Evolutionary conservation across 345 rosid genomes (phyloP).

Genomic region (Eutrema yunnanense): DNA sequence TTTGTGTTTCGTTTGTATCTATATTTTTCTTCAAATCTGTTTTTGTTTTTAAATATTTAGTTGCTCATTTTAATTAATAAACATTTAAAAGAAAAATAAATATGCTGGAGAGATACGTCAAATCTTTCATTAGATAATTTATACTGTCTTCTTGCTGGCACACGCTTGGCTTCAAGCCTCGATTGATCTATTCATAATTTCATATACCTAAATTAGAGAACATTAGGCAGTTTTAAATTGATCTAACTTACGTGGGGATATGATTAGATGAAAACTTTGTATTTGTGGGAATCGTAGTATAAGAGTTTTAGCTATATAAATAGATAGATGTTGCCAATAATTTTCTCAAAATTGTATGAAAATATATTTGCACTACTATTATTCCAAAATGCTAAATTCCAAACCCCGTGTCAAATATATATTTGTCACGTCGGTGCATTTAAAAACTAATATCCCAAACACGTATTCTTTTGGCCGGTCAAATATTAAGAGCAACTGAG

Average conservation of each 20-base stretch:
- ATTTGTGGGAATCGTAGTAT: background rate
- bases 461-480: constrained; percentile 22
- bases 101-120: constrained; percentile 19
- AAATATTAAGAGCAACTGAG: constrained; percentile 14
- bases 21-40: background rate
- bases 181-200: background rate
- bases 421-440: constrained; percentile 24
- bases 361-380: background rate
- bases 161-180: constrained; percentile 18
- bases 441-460: constrained; percentile 7
- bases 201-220: background rate
- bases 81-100: background rate
- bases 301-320: background rate
- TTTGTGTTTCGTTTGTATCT: background rate
- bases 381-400: constrained; percentile 3
- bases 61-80: background rate
- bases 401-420: background rate
- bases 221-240: background rate
- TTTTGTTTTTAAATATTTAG: background rate
- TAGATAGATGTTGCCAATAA: background rate
- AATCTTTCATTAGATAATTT: constrained; percentile 1
- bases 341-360: background rate
- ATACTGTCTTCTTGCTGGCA: constrained; percentile 14
- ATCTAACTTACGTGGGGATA: background rate
- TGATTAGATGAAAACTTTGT: background rate